These are phyloP conservation scores for Bipolaris sorokiniana DNA, from an alignment of 2,329 filamentous ascomycete genomes.

Conservation along the genomic window DNA sequence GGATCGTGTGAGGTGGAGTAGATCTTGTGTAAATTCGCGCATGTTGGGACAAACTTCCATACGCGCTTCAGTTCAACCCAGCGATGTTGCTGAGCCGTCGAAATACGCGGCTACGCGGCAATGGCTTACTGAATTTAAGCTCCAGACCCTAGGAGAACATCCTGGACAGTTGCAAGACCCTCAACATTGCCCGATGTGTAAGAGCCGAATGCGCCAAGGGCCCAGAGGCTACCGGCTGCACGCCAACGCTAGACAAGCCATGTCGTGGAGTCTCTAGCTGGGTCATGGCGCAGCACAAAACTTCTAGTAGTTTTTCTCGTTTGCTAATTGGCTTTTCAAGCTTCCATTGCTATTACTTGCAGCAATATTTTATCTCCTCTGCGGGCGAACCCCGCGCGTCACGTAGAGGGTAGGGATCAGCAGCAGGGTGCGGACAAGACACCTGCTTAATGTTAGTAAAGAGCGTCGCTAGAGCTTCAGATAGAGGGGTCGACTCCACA, in stretches of 20 bases:
- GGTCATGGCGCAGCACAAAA: slow-evolving; percentile 8
- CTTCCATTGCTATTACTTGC: slow-evolving; percentile 7
- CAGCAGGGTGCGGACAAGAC: slow-evolving; percentile 7
- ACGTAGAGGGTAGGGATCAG: slow-evolving; percentile 8
- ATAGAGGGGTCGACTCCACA: slow-evolving; percentile 8
- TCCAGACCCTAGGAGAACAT: slow-evolving; percentile 16
- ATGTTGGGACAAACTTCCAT: slow-evolving; percentile 14
- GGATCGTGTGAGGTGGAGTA: not conserved
- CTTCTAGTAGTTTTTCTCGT: not conserved
- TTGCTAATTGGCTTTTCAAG: slow-evolving; percentile 8
- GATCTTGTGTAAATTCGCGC: not conserved
- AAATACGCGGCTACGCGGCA: slow-evolving; percentile 3
- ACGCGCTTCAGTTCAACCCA: slow-evolving; percentile 5
- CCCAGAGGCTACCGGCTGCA: slow-evolving; percentile 16
- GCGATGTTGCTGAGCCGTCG: slow-evolving; percentile 2
- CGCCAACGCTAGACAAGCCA: slow-evolving; percentile 16
- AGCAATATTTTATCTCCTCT: slow-evolving; percentile 2
- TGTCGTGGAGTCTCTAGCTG: slow-evolving; percentile 1
- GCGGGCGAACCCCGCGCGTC: slow-evolving; percentile 1
- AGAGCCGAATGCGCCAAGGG: slow-evolving; percentile 12
- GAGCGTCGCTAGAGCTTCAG: not conserved
- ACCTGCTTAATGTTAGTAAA: not conserved
- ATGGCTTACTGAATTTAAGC: slow-evolving; percentile 10
- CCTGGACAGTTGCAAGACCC: slow-evolving; percentile 16
- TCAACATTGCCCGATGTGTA: slow-evolving; percentile 19